Percentiles rank a stretch among this genome's conserved stretches.
phyloP scores from a whole-genome alignment of 169 alveolate genomes.

The Eimeria praecox region DNA sequence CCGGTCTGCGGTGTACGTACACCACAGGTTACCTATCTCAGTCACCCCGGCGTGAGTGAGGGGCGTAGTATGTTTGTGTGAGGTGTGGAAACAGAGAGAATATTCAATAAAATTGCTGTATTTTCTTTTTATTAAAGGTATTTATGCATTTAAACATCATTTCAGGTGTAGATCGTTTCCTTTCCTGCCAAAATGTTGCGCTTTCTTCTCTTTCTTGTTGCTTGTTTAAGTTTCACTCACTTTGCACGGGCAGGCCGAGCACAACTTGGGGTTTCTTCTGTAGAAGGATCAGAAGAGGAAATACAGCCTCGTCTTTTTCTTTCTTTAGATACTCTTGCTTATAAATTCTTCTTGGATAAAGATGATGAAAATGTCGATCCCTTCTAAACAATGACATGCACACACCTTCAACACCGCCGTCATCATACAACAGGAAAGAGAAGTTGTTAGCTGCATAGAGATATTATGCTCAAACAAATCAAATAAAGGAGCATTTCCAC shows the following conservation, averaged over 20 bases:
- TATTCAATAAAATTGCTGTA: background rate
- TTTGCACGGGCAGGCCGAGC: background rate
- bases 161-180: background rate
- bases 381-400: background rate
- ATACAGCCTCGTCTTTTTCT: slow-evolving; percentile 15
- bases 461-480: no score
- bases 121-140: slow-evolving; percentile 14
- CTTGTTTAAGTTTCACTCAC: background rate
- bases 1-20: background rate
- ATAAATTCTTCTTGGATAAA: background rate
- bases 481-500: no score
- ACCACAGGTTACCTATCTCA: slow-evolving; percentile 15
- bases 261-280: background rate
- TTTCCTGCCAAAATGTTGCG: background rate
- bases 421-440: background rate
- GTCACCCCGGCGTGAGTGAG: background rate
- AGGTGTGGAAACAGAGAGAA: background rate
- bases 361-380: background rate
- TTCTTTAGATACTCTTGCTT: background rate
- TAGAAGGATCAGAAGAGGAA: background rate
- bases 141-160: background rate
- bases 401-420: background rate
- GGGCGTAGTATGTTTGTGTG: background rate
- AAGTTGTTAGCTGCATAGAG: no score
- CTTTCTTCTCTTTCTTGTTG: background rate